Percentiles rank a stretch among this genome's conserved stretches.
phyloP scores from a whole-genome alignment of 2,329 filamentous ascomycete species.

The Pseudogymnoascus sp. region DNA sequence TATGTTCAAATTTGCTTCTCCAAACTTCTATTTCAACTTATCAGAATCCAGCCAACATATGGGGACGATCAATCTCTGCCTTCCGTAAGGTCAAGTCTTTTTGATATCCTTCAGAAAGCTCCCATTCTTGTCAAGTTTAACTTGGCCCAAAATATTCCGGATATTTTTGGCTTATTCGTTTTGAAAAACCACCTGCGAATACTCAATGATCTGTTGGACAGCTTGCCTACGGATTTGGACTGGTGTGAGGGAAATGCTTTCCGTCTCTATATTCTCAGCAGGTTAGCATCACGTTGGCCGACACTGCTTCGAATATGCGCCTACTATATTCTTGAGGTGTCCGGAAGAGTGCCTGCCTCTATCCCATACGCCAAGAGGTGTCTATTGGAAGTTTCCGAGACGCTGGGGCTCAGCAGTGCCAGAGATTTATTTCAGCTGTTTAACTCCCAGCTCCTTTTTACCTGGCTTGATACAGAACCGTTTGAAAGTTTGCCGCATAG shows the following conservation, averaged over 20 bases:
- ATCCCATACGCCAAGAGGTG: conserved; percentile 66
- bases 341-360: conserved; percentile 61
- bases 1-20: conserved; percentile 61
- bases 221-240: conserved; percentile 64
- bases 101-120: conserved; percentile 62
- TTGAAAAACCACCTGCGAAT: conserved; percentile 76
- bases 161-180: conserved; percentile 75
- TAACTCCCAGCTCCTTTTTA: conserved; percentile 80
- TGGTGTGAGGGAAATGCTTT: conserved; percentile 79
- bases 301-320: conserved; percentile 80
- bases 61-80: conserved; percentile 34
- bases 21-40: conserved; percentile 60
- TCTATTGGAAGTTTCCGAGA: conserved; percentile 56
- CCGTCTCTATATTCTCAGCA: conserved; percentile 67
- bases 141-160: conserved; percentile 61
- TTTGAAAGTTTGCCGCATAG: conserved; percentile 70
- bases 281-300: conserved; percentile 75
- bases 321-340: conserved; percentile 90
- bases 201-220: conserved; percentile 75
- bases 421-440: conserved; percentile 75
- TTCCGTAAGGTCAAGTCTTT: conserved; percentile 61
- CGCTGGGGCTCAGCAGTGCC: conserved; percentile 58
- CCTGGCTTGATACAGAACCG: conserved; percentile 67
- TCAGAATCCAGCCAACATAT: conserved; percentile 62
- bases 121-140: conserved; percentile 68